Base-by-base conservation (phyloP, 164 flowering plant genomes). In the Chloranthus sessilifolius region DNA sequence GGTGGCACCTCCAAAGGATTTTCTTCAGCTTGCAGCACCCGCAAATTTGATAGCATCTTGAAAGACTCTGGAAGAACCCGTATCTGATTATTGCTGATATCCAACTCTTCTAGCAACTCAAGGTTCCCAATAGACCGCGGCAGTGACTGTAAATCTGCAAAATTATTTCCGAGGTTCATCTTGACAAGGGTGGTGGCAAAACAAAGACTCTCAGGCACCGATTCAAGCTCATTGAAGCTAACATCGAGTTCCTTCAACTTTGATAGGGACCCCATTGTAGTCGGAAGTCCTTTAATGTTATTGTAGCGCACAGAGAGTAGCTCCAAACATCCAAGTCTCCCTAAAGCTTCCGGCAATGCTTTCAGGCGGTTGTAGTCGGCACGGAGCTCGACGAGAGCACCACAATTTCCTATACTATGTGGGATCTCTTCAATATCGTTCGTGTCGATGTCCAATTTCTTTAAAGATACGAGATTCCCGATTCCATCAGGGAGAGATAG, bases 271-370 rank as follows among this genome's bases (percentile, higher is more conserved):
- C 85, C 72, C 95, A 86, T 80, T 9, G 97, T 89, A 14, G 95
- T 85, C 2, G 97, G 97, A 19, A 89, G 51, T 47, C 73, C 78
- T 55, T 70, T 81, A 50, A 89, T 79, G 55, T 83, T 83, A 61
- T 89, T 89, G 56, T 83, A 89, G 22, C 88, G 77, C 29, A 86
- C 80, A 6, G 77, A 58, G n/a, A 89, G 67, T 49, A 85, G 56
- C 78, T 81, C 86, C 20, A 86, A 58, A n/a, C 74, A 58, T 24
- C 53, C 75, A 53, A 89, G 78, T 73, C 71, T 75, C 25, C 97
- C 97, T 5, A 86, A 68, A 49, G 97, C 97, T 64, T 89, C 97
- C 0, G 97, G 97, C 33, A 89, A 81, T 21, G 94, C 97, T 66
- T 82, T 89, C 34, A 89, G 81, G 40, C 75, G 60, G 66, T 89